phyloP scores from a whole-genome alignment of 2,329 filamentous ascomycete genomes.

The Xylaria sp. region DNA sequence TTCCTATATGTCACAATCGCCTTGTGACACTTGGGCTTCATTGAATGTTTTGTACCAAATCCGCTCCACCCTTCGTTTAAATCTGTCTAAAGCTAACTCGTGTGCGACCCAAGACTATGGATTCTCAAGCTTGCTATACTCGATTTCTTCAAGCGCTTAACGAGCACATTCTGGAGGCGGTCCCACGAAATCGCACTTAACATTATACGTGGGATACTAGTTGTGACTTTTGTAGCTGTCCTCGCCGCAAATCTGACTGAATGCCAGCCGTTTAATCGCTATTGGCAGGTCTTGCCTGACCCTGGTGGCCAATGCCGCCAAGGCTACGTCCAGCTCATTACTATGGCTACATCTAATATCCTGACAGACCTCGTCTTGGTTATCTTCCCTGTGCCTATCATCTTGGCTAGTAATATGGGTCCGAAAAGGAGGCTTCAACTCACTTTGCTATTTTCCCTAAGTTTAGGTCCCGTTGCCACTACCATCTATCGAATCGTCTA shows the following conservation, averaged over 20 bases:
- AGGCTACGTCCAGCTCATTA: constrained; percentile 86
- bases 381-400: constrained; percentile 88
- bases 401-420: constrained; percentile 80
- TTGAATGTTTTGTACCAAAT: neutral
- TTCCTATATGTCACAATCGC: neutral
- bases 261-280: constrained; percentile 79
- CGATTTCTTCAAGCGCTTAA: constrained; percentile 90
- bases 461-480: constrained; percentile 80
- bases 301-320: constrained; percentile 87
- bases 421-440: constrained; percentile 83
- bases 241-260: constrained; percentile 84
- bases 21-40: constrained; percentile 6
- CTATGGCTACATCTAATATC: constrained; percentile 89
- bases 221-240: constrained; percentile 82
- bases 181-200: constrained; percentile 78
- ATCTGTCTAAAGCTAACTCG: constrained; percentile 24
- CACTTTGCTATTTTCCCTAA: constrained; percentile 83
- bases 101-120: constrained; percentile 76
- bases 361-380: constrained; percentile 89
- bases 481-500: constrained; percentile 84
- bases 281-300: constrained; percentile 87
- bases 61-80: constrained; percentile 1
- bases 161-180: constrained; percentile 81
- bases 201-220: constrained; percentile 78
- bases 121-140: constrained; percentile 89